phyloP scores from a whole-genome alignment of 2,329 filamentous ascomycete species.

The Pyrenophora graminea region DNA sequence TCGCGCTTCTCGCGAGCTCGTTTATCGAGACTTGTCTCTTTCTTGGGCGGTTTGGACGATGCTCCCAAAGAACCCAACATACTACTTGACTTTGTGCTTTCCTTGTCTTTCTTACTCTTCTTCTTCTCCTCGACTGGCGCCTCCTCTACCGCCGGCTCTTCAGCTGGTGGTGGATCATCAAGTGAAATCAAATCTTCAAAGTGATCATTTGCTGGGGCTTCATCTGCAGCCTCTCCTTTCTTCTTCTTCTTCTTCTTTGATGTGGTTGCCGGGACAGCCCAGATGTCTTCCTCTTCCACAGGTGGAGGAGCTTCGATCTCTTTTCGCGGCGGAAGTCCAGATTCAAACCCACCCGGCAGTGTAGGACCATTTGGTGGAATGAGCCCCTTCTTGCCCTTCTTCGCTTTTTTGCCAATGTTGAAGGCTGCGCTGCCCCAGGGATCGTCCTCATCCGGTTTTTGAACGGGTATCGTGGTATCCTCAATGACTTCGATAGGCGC shows the following conservation, averaged over 20 bases:
- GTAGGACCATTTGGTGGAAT: slow-evolving; percentile 55
- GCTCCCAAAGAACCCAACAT: slow-evolving; percentile 28
- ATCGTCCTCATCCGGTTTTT: slow-evolving; percentile 51
- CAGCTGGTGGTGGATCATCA: slow-evolving; percentile 31
- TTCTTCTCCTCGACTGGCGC: slow-evolving; percentile 28
- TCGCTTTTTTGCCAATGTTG: slow-evolving; percentile 57
- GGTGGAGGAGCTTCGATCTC: slow-evolving; percentile 52
- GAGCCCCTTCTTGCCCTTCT: slow-evolving; percentile 60
- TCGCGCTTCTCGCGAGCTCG: slow-evolving; percentile 32
- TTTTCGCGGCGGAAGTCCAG: slow-evolving; percentile 54
- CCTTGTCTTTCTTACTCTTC: slow-evolving; percentile 35
- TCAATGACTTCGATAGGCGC: slow-evolving; percentile 46
- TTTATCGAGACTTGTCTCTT: slow-evolving; percentile 46
- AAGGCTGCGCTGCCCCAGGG: slow-evolving; percentile 45
- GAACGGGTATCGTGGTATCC: slow-evolving; percentile 47
- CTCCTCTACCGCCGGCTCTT: slow-evolving; percentile 16
- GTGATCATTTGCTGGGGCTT: slow-evolving; percentile 25
- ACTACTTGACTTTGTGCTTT: slow-evolving; percentile 26
- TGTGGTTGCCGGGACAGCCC: slow-evolving; percentile 26
- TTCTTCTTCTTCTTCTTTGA: slow-evolving; percentile 43
- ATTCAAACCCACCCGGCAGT: slow-evolving; percentile 51
- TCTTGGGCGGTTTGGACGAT: slow-evolving; percentile 30
- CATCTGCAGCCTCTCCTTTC: slow-evolving; percentile 33
- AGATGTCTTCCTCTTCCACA: slow-evolving; percentile 43
- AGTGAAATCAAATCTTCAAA: slow-evolving; percentile 42